Percentiles rank a stretch among this genome's conserved stretches.
Evolutionary conservation across 2,329 filamentous ascomycete species (phyloP).

Genomic region (Ophiocordyceps camponoti-rufipedis): DNA sequence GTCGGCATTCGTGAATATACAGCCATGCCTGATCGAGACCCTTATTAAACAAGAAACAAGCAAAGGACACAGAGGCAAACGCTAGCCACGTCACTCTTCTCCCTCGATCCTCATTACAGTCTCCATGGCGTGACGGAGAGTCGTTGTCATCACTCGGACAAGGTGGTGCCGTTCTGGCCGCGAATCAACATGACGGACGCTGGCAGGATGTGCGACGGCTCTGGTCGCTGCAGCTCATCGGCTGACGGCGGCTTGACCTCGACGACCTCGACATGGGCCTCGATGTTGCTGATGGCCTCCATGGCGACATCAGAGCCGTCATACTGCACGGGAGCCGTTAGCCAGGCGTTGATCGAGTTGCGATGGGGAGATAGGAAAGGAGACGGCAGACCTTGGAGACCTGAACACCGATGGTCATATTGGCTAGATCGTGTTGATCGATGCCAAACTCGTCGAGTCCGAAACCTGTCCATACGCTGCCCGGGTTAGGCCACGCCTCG

Average conservation of each 20-base stretch:
- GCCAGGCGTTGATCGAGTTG: background rate
- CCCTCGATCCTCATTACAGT: no score
- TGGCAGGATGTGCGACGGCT: background rate
- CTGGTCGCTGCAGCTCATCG: background rate
- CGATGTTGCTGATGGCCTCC: background rate
- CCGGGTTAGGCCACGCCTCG: background rate
- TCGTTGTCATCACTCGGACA: background rate
- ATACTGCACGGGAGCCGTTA: background rate
- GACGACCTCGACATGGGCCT: background rate
- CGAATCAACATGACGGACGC: background rate
- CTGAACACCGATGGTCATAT: background rate
- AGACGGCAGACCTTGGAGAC: background rate
- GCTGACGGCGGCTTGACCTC: background rate
- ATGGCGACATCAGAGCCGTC: background rate
- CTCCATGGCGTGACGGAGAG: background rate
- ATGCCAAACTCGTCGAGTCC: background rate
- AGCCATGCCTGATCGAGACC: no score
- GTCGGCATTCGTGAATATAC: no score
- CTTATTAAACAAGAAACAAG: no score
- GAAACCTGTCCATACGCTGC: background rate
- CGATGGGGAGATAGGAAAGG: no score
- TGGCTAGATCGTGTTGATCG: background rate
- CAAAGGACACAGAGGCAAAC: no score
- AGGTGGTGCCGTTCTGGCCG: background rate
- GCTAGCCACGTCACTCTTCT: no score